Base-by-base conservation (phyloP, 176 grass and related monocot genomes). In the Bothriochloa decipiens region DNA sequence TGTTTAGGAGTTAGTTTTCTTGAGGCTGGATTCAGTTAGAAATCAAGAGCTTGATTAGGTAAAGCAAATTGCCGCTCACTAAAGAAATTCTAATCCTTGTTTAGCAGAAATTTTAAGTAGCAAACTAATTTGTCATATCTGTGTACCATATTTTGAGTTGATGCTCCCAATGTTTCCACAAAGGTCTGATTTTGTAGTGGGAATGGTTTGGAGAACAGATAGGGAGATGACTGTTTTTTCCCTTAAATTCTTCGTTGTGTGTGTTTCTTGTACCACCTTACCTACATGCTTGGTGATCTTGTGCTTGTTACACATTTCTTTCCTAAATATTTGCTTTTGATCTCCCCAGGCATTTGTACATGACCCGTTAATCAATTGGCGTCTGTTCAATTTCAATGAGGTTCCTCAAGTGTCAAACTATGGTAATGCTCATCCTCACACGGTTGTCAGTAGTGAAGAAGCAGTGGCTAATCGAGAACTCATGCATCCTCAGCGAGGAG, bases 331-430 rank as follows among this genome's bases (percentile, higher is more conserved):
- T 36, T 80, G 22, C 62, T 66, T 36, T 86, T 70, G 64, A 16
- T 81, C 81, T 83, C 29, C 29, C 29, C 89, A 98, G 96, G 96
- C 96, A 70, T 98, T 94, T 92, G 96, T 98, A 63, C 96, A 98
- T 87, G 96, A 98, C 76, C 96, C 96, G 2, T 79, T 98, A 27
- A 98, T 98, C 74, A 98, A 98, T 75, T 98, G 96, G 96, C 91
- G 96, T 71, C 55, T 98, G 77, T 95, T 98, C 87, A 95, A 95
- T 91, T 98, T 98, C 81, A 98, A 94, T 68, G 96, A 98, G 90
- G 96, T 98, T 78, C 96, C 93, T 82, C 96, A 98, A 98, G 89
- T 94, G 87, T 76, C 92, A 47, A 95, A 93, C 87, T 84, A 87
- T 75, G 95, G 83, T 77, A 97, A 87, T 70, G 68, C 89, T 43